Evolutionary conservation across 2,329 filamentous ascomycete genomes (phyloP), one percentile per base, ranked within the genome.

Genomic region (Aspergillus oerlinghausenensis): DNA sequence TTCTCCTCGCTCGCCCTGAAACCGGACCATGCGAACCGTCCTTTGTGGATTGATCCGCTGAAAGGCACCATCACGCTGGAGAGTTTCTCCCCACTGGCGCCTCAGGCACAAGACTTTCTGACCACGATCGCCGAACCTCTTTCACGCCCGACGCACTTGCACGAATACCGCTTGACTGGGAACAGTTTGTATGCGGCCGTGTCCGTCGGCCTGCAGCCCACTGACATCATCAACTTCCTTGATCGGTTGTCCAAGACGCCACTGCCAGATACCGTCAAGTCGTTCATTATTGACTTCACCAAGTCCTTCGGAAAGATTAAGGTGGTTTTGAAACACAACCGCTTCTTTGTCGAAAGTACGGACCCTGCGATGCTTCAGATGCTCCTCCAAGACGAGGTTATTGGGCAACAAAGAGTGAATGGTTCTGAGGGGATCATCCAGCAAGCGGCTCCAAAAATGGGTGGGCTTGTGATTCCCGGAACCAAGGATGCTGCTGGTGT

Each of bases 121-220:
- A 96, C 95, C 66, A 96, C 94, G 49, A 93, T 99, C 65, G 90
- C 93, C 60, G 93, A 99, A 77, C 94, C 93, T 19, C 81, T 93
- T 57, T 97, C 92, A 38, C 86, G 93, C 58, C 93, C 94, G 56
- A 89, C 87, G 4, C 93, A 92, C 69, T 84, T 97, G 61, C 94
- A 97, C 78, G 93, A 99, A 75, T 97, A 97, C 74, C 84, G 87
- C 55, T 83, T 99, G 66, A 97, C 92, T 2, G 87, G 89, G 25
- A 92, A 97, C 75, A 96, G 91, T 74, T 80, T 99, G 54, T 97
- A 97, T 74, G 93, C 94, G 29, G 94, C 94, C 43, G 90, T 97
- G 3, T 96, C 92, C 6, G 92, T 97, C 57, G 94, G 94, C n/a
- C 78, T 97, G 58, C 88, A 90, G 52, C 90, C 91, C 21, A 81